These are phyloP conservation scores for Penicillium thymicola DNA, from an alignment of 2,329 filamentous ascomycete species.

Conservation along the genomic window DNA sequence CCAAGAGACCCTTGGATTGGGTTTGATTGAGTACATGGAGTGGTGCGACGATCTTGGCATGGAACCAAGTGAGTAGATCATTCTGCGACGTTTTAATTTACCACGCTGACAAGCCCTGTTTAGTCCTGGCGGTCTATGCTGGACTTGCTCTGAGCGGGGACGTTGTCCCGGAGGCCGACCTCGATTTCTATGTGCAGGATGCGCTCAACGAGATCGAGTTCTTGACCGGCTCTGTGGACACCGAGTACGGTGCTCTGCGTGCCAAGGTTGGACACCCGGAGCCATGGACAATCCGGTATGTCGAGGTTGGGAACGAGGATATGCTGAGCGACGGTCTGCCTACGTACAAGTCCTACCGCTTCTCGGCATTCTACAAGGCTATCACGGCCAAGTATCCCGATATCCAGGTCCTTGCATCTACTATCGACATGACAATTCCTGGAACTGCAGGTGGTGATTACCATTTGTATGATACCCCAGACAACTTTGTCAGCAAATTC, in stretches of 20 bases:
- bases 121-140: constrained; percentile 44
- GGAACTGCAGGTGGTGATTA: constrained; percentile 36
- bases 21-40: constrained; percentile 49
- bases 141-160: constrained; percentile 44
- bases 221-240: constrained; percentile 26
- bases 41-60: constrained; percentile 48
- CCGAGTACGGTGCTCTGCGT: constrained; percentile 46
- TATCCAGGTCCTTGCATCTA: constrained; percentile 46
- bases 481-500: constrained; percentile 51
- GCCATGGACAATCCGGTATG: constrained; percentile 59
- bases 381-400: constrained; percentile 57
- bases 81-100: background rate
- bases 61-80: constrained; percentile 31
- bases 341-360: constrained; percentile 54
- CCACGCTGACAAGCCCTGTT: background rate
- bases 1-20: constrained; percentile 45
- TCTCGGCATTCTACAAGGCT: constrained; percentile 58
- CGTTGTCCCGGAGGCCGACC: constrained; percentile 36
- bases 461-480: constrained; percentile 52
- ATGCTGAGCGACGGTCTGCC: constrained; percentile 54
- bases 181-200: constrained; percentile 34
- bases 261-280: constrained; percentile 59
- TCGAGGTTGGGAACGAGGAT: constrained; percentile 69
- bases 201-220: constrained; percentile 36
- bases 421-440: constrained; percentile 27